phyloP scores from a whole-genome alignment of 1,284 basidiomycete species.

The Ceraceosorus bombacis region DNA sequence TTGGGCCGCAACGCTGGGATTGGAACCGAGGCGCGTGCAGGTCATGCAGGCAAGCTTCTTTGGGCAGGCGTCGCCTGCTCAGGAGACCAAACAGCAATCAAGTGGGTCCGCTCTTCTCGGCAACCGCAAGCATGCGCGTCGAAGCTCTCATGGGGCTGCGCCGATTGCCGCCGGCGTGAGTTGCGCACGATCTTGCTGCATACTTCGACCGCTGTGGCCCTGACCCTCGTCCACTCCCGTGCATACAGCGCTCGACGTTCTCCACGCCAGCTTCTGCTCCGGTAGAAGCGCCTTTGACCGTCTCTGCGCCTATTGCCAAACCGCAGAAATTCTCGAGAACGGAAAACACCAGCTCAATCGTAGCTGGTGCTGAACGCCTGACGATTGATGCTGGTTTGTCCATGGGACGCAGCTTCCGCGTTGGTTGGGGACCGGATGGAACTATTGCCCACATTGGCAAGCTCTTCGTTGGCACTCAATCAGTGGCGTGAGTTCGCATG shows the following conservation, averaged over 20 bases:
- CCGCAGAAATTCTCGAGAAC: conserved; percentile 31
- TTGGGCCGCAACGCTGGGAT: conserved; percentile 20
- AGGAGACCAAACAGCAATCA: conserved; percentile 3
- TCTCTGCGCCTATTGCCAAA: conserved; percentile 2
- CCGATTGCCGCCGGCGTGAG: neutral
- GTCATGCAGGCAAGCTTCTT: conserved; percentile 49
- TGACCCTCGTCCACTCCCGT: neutral
- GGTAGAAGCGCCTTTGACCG: neutral
- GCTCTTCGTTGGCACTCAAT: conserved; percentile 2
- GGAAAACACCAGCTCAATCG: conserved; percentile 53
- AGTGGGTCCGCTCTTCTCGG: neutral
- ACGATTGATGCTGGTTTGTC: conserved; percentile 73
- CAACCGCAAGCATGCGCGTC: neutral
- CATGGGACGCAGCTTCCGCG: conserved; percentile 79
- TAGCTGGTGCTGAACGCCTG: conserved; percentile 60
- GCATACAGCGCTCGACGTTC: conserved; percentile 16
- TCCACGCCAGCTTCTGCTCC: conserved; percentile 7
- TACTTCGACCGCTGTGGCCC: neutral
- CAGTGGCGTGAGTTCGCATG: neutral
- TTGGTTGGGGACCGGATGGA: conserved; percentile 79
- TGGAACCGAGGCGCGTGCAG: conserved; percentile 40
- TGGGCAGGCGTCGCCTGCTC: conserved; percentile 21
- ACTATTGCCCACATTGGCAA: conserved; percentile 65
- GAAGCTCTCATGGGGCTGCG: neutral
- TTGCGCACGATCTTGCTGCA: too few species aligned